Conservation (phyloP, 139 green algal species). For the Desmodesmus armatus region DNA sequence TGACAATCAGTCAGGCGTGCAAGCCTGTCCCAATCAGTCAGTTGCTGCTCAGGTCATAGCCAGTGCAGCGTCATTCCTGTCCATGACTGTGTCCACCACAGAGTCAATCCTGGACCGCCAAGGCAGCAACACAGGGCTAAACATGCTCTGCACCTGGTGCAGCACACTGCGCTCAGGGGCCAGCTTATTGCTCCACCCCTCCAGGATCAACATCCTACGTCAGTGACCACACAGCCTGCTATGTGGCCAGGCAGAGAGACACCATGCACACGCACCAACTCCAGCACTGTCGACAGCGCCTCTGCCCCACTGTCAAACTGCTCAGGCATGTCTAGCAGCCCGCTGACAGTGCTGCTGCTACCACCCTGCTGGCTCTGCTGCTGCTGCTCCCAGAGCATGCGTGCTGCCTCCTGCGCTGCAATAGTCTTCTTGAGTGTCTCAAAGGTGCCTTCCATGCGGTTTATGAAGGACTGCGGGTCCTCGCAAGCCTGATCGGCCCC, state of each 20-base stretch:
- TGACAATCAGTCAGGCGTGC: too few relatives aligned
- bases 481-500: slow-evolving; percentile 35
- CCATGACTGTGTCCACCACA: slow-evolving; percentile 64
- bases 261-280: slow-evolving; percentile 82
- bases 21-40: too few relatives aligned
- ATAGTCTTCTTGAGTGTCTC: slow-evolving; percentile 52
- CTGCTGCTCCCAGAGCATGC: slow-evolving; percentile 22
- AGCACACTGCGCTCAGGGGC: slow-evolving; percentile 76
- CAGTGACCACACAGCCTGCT: slow-evolving; percentile 89
- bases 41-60: neutral
- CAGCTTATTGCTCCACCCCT: slow-evolving; percentile 88
- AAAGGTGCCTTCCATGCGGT: slow-evolving; percentile 69
- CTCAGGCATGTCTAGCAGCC: slow-evolving; percentile 9
- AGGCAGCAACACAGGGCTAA: slow-evolving; percentile 52
- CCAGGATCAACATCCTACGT: slow-evolving; percentile 88
- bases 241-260: slow-evolving; percentile 88
- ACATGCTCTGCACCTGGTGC: slow-evolving; percentile 65
- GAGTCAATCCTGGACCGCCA: slow-evolving; percentile 59
- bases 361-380: slow-evolving; percentile 4
- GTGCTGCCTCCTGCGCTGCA: slow-evolving; percentile 25
- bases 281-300: slow-evolving; percentile 78
- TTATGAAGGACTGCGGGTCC: neutral
- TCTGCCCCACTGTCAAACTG: slow-evolving; percentile 69
- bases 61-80: slow-evolving; percentile 32
- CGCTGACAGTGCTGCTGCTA: too few relatives aligned